These are phyloP conservation scores for Alectoria sarmentosa DNA, from an alignment of 495 filamentous ascomycete genomes.

Conservation along the genomic window DNA sequence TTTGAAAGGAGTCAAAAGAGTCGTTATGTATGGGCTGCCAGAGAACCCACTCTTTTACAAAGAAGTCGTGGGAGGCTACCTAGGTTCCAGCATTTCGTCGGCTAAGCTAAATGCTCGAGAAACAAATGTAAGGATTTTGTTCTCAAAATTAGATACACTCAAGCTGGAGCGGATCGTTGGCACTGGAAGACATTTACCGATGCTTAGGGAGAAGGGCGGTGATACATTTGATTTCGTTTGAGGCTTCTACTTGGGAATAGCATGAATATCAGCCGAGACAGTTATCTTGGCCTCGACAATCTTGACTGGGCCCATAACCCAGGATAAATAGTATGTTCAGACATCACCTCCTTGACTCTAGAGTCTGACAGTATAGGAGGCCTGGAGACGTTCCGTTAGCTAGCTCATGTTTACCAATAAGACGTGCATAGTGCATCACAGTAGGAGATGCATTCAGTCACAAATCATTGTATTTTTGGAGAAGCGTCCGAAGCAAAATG, in stretches of 20 bases:
- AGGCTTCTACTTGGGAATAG: conserved; percentile 7
- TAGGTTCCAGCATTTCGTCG: conserved; percentile 34
- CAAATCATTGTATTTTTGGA: background rate
- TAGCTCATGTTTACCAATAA: background rate
- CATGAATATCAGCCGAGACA: background rate
- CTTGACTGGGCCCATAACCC: background rate
- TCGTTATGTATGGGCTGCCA: conserved; percentile 81
- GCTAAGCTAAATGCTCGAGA: conserved; percentile 27
- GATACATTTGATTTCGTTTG: conserved; percentile 86
- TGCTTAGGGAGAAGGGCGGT: conserved; percentile 64
- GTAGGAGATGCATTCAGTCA: background rate
- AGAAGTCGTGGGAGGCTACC: conserved; percentile 57
- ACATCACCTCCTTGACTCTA: background rate
- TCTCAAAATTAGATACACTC: conserved; percentile 82
- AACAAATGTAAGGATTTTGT: conserved; percentile 58
- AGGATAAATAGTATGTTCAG: background rate
- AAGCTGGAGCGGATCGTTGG: conserved; percentile 88
- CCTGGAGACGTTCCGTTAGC: background rate
- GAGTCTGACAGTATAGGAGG: background rate
- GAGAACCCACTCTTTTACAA: conserved; percentile 83
- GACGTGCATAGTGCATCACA: background rate
- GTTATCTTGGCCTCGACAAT: background rate
- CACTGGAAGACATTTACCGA: conserved; percentile 56
- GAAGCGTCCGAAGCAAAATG: background rate
- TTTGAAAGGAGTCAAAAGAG: conserved; percentile 67